Percentiles rank a stretch among this genome's conserved stretches.
phyloP scores from a whole-genome alignment of 2,329 filamentous ascomycete genomes.

The Penicillium sp. region DNA sequence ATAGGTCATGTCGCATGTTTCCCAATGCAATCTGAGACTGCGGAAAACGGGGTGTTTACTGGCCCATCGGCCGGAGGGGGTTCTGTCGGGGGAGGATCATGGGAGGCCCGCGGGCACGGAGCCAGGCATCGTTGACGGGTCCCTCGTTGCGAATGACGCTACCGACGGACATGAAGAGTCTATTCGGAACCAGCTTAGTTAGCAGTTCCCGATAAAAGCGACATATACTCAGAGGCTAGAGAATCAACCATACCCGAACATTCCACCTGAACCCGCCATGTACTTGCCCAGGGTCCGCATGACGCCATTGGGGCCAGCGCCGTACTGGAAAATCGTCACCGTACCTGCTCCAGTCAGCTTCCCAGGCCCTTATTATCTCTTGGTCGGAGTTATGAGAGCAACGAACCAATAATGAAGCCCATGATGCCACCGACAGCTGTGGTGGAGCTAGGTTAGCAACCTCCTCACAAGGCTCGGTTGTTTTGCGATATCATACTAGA shows the following conservation, averaged over 20 bases:
- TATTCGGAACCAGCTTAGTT: slow-evolving; percentile 27
- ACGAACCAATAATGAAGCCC: slow-evolving; percentile 90
- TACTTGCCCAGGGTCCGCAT: slow-evolving; percentile 94
- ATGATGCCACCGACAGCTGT: slow-evolving; percentile 92
- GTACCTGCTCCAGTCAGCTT: slow-evolving; percentile 56
- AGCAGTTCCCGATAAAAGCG: background rate
- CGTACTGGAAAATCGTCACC: slow-evolving; percentile 92
- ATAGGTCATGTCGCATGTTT: slow-evolving; percentile 24
- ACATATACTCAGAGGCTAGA: background rate
- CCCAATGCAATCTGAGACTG: slow-evolving; percentile 10
- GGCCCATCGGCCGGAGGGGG: slow-evolving; percentile 31
- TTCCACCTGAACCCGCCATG: slow-evolving; percentile 91
- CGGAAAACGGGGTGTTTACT: slow-evolving; percentile 22
- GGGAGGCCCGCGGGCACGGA: slow-evolving; percentile 67
- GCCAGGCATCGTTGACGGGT: slow-evolving; percentile 72
- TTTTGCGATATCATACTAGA: slow-evolving; percentile 66
- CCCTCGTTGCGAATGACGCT: slow-evolving; percentile 92
- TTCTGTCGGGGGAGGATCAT: slow-evolving; percentile 59
- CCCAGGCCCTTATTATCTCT: background rate
- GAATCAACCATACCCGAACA: slow-evolving; percentile 70
- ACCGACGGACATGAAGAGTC: slow-evolving; percentile 98
- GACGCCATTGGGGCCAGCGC: slow-evolving; percentile 87
- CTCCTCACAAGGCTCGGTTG: slow-evolving; percentile 1
- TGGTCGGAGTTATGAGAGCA: background rate
- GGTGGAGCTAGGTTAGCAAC: slow-evolving; percentile 19